Base-by-base conservation (phyloP, 495 filamentous ascomycete genomes). In the Tetracladium setigerum region DNA sequence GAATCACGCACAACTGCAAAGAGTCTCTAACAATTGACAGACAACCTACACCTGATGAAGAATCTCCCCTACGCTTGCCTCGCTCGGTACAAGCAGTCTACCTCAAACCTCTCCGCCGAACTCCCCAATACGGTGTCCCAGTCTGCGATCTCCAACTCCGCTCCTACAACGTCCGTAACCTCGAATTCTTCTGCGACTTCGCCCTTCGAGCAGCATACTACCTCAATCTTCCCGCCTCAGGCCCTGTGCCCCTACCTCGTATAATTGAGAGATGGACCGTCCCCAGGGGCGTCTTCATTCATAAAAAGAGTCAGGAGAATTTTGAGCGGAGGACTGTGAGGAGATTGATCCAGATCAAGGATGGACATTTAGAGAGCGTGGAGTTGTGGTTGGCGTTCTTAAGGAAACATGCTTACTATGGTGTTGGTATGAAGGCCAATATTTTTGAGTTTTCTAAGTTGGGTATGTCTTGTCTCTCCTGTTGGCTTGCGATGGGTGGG, bases 391-490 rank as follows among this genome's bases (percentile, higher is more conserved):
- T 98, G 37, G 90, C 87, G 11, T 97, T 92, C 52, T 62, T 98
- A 53, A 78, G 81, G 62, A 95, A 92, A 67, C 82, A 95, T 60
- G 81, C 84, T 12, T 95, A 91, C 62, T 86, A 94, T 61, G 92
- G 94, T 8, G 82, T 97, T 19, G 92, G 92, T 58, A 95, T 98
- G 90, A 98, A 98, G 74, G 91, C 94, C 18, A 96, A 98, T 60
- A 75, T 97, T 38, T 98, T 84, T 83, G 85, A 91, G 59, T 84
- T 84, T 69, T 79, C 84, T 55, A 77, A 75, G 47, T 60, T 95
- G 27, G 84, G 87, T 70, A 66, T 41, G 71, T 68, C 53, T 41
- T 45, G 19, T 13, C 15, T 18, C 32, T 11, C 36, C 12, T 14
- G 15, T 17, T 31, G 10, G 48, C 50, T 60, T 50, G 61, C 49